Conservation (phyloP, 2,329 filamentous ascomycete genomes). For the Exophiala sp. region DNA sequence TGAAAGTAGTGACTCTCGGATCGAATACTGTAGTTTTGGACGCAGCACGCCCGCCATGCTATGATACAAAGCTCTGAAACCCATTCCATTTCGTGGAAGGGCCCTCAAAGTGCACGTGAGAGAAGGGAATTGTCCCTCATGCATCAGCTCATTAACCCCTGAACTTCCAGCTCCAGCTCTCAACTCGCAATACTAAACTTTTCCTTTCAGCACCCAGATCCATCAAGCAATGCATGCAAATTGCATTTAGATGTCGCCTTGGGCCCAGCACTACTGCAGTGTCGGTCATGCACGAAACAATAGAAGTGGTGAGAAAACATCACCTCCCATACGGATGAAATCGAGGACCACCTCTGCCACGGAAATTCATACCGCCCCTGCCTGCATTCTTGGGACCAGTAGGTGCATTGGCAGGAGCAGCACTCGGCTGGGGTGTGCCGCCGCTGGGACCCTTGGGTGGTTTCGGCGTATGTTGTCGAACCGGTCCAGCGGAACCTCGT, state of each 20-base stretch:
- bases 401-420: slow-evolving; percentile 75
- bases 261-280: not conserved
- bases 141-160: not conserved
- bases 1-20: too few species aligned
- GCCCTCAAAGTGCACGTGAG: too few species aligned
- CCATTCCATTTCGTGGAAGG: too few species aligned
- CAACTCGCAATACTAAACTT: too few species aligned
- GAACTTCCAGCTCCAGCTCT: not conserved
- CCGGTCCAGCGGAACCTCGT: slow-evolving; percentile 42
- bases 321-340: slow-evolving; percentile 71
- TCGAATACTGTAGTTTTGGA: not conserved
- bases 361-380: slow-evolving; percentile 86
- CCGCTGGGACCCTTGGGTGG: slow-evolving; percentile 45
- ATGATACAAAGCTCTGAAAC: not conserved
- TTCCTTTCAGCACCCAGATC: too few species aligned
- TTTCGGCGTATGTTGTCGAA: slow-evolving; percentile 39
- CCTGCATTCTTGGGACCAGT: slow-evolving; percentile 96
- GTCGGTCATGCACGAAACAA: too few species aligned
- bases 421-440: slow-evolving; percentile 45
- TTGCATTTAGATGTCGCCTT: not conserved
- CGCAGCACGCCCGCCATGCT: not conserved
- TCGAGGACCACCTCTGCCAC: slow-evolving; percentile 72
- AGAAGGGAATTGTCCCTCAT: too few species aligned
- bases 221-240: too few species aligned
- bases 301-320: not conserved